phyloP scores from a whole-genome alignment of 2,329 filamentous ascomycete species.

The Ceratocystis eucalypticola region DNA sequence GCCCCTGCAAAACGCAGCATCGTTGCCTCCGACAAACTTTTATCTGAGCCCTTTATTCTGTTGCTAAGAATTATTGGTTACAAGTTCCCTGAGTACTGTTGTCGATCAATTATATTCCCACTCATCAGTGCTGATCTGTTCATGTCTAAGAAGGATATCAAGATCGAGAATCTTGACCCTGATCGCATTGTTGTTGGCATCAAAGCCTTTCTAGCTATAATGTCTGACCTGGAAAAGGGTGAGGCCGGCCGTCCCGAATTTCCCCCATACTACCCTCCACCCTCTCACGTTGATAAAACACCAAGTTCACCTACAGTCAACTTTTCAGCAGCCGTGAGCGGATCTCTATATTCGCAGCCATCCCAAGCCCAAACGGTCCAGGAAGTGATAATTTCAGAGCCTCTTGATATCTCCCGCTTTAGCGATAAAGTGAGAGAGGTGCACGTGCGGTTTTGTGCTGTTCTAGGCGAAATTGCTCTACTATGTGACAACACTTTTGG shows the following conservation, averaged over 20 bases:
- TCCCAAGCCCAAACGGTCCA: conserved; percentile 21
- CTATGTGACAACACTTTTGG: conserved; percentile 96
- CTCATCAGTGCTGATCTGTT: conserved; percentile 89
- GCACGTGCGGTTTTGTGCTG: conserved; percentile 84
- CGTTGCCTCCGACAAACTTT: conserved; percentile 67
- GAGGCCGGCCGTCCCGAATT: conserved; percentile 70
- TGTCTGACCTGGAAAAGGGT: conserved; percentile 80
- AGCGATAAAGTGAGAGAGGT: conserved; percentile 69
- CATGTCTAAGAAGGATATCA: conserved; percentile 58
- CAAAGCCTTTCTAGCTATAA: conserved; percentile 79
- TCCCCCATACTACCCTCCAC: conserved; percentile 44
- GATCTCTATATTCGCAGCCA: conserved; percentile 23
- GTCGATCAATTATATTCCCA: conserved; percentile 84
- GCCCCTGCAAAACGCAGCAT: conserved; percentile 68
- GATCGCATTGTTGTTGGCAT: conserved; percentile 98
- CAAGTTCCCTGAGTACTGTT: conserved; percentile 87
- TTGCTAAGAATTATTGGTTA: conserved; percentile 90
- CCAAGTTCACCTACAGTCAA: conserved; percentile 38
- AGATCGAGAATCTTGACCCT: conserved; percentile 84
- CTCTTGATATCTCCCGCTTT: conserved; percentile 44
- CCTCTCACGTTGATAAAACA: conserved; percentile 31
- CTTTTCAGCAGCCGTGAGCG: conserved; percentile 7
- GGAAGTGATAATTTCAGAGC: conserved; percentile 40
- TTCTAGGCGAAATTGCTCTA: conserved; percentile 88
- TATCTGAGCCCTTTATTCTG: conserved; percentile 82